Evolutionary conservation across 352 stramenopile genomes (phyloP).

Genomic region (Stramenopiles sp.): DNA sequence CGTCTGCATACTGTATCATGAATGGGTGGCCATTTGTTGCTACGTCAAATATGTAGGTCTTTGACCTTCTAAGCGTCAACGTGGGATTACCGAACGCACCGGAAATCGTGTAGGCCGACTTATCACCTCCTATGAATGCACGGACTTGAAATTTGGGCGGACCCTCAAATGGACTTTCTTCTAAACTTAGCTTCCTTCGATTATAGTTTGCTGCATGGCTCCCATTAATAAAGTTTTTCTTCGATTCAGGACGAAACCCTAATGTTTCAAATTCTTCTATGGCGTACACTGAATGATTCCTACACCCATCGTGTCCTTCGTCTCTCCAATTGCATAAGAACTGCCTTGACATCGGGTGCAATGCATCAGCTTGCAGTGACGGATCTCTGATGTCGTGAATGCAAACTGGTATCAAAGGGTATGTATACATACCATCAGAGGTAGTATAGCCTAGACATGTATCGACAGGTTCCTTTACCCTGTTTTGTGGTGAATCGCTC

Average conservation of each 20-base stretch:
- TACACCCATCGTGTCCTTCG: not conserved
- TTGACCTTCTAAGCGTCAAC: not conserved
- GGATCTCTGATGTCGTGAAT: not conserved
- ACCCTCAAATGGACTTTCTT: not conserved
- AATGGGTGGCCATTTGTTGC: not conserved
- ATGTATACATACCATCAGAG: not conserved
- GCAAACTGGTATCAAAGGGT: not conserved
- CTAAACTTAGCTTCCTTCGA: not conserved
- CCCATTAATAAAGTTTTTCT: not conserved
- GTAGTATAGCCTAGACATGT: not conserved
- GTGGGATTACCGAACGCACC: not conserved
- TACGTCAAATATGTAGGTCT: not conserved
- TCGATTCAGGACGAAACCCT: not conserved
- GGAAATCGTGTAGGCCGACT: not conserved
- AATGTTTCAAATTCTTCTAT: not conserved
- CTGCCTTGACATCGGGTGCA: not conserved
- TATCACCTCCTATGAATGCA: not conserved
- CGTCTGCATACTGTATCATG: not conserved
- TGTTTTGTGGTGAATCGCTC: not conserved
- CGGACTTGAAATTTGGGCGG: not conserved
- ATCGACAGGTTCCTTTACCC: not conserved
- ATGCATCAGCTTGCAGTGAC: not conserved
- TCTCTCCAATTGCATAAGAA: not conserved
- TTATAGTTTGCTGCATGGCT: not conserved
- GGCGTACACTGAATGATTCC: not conserved